Percentiles rank a stretch among this genome's conserved stretches.
Evolutionary conservation across 2,329 filamentous ascomycete genomes (phyloP).

Genomic region (Aspergillus fumigatus): DNA sequence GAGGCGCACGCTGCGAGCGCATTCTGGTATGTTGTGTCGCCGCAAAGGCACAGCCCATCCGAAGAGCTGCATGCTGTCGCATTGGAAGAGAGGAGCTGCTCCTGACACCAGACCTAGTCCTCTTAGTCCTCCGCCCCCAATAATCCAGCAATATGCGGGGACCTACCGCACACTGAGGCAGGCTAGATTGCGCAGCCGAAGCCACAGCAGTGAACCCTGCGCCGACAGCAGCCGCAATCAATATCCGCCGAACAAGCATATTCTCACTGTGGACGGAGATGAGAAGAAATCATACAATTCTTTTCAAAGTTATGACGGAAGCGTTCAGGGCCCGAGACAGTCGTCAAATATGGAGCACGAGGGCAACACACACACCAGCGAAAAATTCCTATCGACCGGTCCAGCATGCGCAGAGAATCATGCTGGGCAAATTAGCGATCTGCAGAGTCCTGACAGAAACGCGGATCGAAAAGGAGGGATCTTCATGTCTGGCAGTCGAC

Average conservation of each 20-base stretch:
- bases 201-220: neutral
- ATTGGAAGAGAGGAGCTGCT: neutral
- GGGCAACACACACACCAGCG: neutral
- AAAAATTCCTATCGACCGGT: neutral
- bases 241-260: neutral
- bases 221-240: neutral
- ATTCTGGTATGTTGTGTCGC: neutral
- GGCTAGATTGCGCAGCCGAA: neutral
- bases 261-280: neutral
- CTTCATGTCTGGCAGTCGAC: too few species aligned
- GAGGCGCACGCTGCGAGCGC: neutral
- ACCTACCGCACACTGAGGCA: neutral
- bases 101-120: neutral
- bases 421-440: neutral
- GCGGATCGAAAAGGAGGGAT: neutral
- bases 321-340: neutral
- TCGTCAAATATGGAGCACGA: neutral
- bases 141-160: neutral
- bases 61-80: neutral
- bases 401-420: neutral
- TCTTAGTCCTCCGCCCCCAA: neutral
- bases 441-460: neutral
- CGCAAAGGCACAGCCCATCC: neutral
- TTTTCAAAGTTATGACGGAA: neutral
- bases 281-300: neutral